Evolutionary conservation across 2,329 filamentous ascomycete species (phyloP), one percentile per base, ranked within the genome.

Genomic region (Ophiostoma ulmi): DNA sequence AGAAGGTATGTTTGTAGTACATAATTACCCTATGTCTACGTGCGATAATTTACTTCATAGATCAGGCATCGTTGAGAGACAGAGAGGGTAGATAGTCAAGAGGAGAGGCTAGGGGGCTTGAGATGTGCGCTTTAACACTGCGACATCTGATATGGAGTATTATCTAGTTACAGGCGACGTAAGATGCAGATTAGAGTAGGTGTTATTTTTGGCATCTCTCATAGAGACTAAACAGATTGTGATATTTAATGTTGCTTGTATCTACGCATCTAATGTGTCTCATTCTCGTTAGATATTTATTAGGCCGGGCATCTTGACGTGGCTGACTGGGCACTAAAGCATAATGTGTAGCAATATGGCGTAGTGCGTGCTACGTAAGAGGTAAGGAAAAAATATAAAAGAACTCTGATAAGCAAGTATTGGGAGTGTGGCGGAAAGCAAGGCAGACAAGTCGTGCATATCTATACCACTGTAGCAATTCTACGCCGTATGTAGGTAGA

Each of bases 391-490:
- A 10, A 55, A 3, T 26, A 35, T 10, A 35, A 26, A 48, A 48
- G 17, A 48, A 48, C 14, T n/a, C 17, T 7, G 44, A n/a, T 10
- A n/a, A 61, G 22, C 10, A 13, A 17, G n/a, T 35, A 35, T 63
- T 20, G 13, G 26, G 5, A 35, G 22, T 3, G 26, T 17, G 26
- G 22, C 26, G 26, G 7, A 20, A 35, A 36, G 58, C 58, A 63
- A 36, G 58, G 58, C 52, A 14, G 52, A 58, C 52, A 58, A 58
- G 52, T 17, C n/a, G 52, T 58, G 52, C 52, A 58, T 58, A 58
- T 58, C 22, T 14, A 26, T 11, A n/a, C 48, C 8, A n/a, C 39
- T 58, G 22, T n/a, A 58, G 44, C 17, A 48, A 14, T 20, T 48
- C n/a, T 58, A 26, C 17, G 48, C 52, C n/a, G n/a, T 58, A 26